Conservation (phyloP, 2,329 filamentous ascomycete genomes). For the Aureobasidium leucospermi region DNA sequence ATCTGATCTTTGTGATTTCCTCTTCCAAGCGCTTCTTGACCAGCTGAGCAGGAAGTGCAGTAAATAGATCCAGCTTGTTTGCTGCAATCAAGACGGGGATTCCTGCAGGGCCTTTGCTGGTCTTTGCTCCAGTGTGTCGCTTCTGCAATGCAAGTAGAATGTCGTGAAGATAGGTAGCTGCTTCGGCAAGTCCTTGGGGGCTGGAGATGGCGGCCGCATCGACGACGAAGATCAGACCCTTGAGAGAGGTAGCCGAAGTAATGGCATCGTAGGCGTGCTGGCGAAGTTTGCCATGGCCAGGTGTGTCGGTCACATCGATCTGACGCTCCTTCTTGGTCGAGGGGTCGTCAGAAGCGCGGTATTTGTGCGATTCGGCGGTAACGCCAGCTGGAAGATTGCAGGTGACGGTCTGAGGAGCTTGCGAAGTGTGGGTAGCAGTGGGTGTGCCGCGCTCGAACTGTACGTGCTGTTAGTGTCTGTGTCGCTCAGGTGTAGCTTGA, state of each 20-base stretch:
- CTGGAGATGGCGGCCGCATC: slow-evolving; percentile 52
- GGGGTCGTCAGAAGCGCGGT: slow-evolving; percentile 59
- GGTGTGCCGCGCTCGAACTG: slow-evolving; percentile 50
- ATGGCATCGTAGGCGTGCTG: slow-evolving; percentile 54
- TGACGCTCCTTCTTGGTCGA: slow-evolving; percentile 53
- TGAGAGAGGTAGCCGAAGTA: slow-evolving; percentile 45
- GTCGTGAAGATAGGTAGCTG: slow-evolving; percentile 83
- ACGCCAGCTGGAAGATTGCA: slow-evolving; percentile 48
- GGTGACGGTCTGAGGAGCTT: slow-evolving; percentile 50
- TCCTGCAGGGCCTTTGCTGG: slow-evolving; percentile 49
- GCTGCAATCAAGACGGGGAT: slow-evolving; percentile 78
- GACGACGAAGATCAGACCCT: slow-evolving; percentile 78
- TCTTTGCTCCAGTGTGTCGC: slow-evolving; percentile 51
- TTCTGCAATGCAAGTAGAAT: slow-evolving; percentile 77
- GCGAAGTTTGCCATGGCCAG: slow-evolving; percentile 91
- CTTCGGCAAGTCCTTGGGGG: slow-evolving; percentile 53
- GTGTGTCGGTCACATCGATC: slow-evolving; percentile 78
- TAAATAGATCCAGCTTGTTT: slow-evolving; percentile 95
- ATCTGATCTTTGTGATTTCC: slow-evolving; percentile 72
- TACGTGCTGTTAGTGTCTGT: not conserved
- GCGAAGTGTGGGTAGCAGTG: slow-evolving; percentile 54
- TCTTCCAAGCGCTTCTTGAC: slow-evolving; percentile 69
- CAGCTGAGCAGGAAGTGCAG: slow-evolving; percentile 70
- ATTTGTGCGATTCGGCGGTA: slow-evolving; percentile 51
- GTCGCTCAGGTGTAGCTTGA: not conserved